Conservation (phyloP, 148 eudicot species). For the Chenopodium formosanum region DNA sequence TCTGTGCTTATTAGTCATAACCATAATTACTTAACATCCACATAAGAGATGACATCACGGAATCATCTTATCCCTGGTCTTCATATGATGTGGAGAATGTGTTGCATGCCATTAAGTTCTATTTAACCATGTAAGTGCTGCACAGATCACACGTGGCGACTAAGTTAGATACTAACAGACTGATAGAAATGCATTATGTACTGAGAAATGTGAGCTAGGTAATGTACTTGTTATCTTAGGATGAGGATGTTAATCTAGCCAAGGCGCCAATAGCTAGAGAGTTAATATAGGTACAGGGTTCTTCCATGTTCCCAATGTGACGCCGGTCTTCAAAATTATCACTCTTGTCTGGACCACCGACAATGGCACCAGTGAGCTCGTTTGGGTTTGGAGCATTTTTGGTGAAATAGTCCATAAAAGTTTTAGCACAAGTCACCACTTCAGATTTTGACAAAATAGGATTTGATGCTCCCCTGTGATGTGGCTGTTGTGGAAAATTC, state of each 20-base stretch:
- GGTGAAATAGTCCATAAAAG: conserved; percentile 50
- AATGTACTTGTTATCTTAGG: not conserved
- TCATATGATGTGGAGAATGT: not conserved
- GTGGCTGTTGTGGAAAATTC: conserved; percentile 75
- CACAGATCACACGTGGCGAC: not conserved
- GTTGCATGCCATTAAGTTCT: conserved; percentile 2
- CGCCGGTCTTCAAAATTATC: conserved; percentile 68
- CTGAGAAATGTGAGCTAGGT: not conserved
- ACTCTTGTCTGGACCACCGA: conserved; percentile 77
- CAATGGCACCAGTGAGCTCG: conserved; percentile 87
- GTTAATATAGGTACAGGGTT: conserved; percentile 78
- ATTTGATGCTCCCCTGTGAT: conserved; percentile 89
- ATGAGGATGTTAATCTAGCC: conserved; percentile 56
- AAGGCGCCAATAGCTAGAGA: conserved; percentile 71
- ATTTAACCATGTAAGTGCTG: not conserved
- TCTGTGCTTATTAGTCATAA: not conserved
- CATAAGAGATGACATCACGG: not conserved
- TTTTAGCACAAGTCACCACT: conserved; percentile 48
- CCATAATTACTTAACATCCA: not conserved
- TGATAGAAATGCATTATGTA: not conserved
- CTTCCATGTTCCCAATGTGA: conserved; percentile 38
- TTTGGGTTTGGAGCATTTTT: conserved; percentile 61
- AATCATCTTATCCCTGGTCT: not conserved
- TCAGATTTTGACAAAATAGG: conserved; percentile 33
- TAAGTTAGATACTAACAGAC: not conserved